A percentile compares a stretch with the other conserved stretches of the same genome.
Evolutionary conservation across 2,329 filamentous ascomycete genomes (phyloP).

Genomic region (Colletotrichum tropicale): DNA sequence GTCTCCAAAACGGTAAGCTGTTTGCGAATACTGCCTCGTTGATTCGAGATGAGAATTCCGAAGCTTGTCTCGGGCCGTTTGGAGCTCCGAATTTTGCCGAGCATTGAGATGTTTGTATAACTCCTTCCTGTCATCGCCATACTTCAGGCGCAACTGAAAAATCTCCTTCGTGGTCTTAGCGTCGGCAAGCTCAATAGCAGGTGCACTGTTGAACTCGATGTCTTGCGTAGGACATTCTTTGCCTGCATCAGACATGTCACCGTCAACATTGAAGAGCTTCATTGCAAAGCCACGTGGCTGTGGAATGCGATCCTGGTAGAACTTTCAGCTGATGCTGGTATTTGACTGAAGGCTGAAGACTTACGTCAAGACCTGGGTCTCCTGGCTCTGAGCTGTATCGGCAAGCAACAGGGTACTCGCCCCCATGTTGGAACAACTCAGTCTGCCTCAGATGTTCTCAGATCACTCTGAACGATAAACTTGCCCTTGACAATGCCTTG

Average conservation of each 20-base stretch:
- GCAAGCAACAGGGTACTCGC: background rate
- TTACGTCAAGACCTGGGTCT: background rate
- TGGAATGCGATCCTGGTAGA: background rate
- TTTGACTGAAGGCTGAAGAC: background rate
- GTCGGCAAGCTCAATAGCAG: background rate
- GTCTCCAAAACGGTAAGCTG: background rate
- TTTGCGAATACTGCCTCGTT: background rate
- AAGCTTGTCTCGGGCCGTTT: conserved; percentile 41
- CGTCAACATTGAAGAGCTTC: background rate
- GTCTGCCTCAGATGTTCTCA: background rate
- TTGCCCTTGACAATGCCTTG: background rate
- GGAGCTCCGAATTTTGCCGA: conserved; percentile 23
- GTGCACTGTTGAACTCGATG: background rate
- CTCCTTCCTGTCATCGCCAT: background rate
- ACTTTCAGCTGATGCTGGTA: background rate
- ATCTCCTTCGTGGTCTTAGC: background rate
- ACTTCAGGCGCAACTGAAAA: background rate
- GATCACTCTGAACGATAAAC: background rate
- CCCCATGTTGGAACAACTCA: background rate
- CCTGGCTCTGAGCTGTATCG: background rate
- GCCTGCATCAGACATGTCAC: background rate
- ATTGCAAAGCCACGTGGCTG: background rate
- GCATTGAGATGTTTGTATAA: background rate
- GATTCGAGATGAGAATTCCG: conserved; percentile 41
- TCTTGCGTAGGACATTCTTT: background rate